Evolutionary conservation across 129 eudicot genomes (phyloP).

Genomic region (Gnaphalium uliginosum): DNA sequence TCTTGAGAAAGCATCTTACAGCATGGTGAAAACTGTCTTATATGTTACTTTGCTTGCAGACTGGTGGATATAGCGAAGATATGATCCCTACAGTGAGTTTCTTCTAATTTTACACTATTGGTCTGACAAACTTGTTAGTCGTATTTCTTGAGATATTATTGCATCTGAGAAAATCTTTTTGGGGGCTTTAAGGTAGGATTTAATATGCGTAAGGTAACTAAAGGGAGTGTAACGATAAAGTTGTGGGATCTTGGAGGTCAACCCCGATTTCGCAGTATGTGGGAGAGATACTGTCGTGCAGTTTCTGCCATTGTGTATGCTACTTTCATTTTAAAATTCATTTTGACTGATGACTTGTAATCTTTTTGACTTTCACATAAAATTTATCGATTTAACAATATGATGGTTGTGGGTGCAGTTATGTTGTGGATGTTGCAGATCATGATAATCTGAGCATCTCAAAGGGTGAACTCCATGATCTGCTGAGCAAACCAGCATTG

Average conservation of each 20-base stretch:
- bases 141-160: background rate
- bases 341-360: background rate
- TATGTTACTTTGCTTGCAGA: conserved; percentile 39
- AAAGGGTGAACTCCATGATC: conserved; percentile 90
- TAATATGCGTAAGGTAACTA: conserved; percentile 95
- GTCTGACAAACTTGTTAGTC: background rate
- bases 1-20: background rate
- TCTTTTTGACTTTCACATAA: too few species aligned
- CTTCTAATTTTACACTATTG: background rate
- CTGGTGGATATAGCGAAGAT: conserved; percentile 97
- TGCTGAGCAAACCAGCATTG: conserved; percentile 77
- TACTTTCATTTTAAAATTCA: background rate
- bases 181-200: conserved; percentile 75
- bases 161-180: background rate
- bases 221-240: conserved; percentile 95
- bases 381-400: background rate
- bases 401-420: conserved; percentile 42
- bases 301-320: conserved; percentile 98
- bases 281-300: conserved; percentile 99
- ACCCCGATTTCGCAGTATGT: conserved; percentile 97
- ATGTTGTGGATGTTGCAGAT: conserved; percentile 98
- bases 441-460: conserved; percentile 86
- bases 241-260: conserved; percentile 99
- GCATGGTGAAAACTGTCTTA: conserved; percentile 9
- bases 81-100: conserved; percentile 90